A percentile compares a stretch with the other conserved stretches of the same genome.
These are phyloP conservation scores for Aspergillus ochraceoroseus DNA, from an alignment of 2,329 filamentous ascomycete genomes.

Conservation along the genomic window DNA sequence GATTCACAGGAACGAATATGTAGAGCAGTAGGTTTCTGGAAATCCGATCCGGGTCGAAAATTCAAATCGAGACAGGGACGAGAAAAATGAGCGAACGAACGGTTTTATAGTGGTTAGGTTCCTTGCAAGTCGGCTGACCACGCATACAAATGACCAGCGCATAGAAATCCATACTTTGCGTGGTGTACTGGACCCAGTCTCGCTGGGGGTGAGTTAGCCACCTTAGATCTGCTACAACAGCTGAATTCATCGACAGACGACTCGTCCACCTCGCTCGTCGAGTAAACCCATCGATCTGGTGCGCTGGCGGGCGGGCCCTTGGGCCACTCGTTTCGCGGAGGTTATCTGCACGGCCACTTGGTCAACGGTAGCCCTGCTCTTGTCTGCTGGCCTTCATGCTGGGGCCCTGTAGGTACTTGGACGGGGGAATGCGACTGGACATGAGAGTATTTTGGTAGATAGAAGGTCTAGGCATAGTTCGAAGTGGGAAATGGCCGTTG, in stretches of 20 bases:
- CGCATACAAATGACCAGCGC: slow-evolving; percentile 26
- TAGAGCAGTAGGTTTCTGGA: background rate
- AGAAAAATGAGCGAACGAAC: slow-evolving; percentile 7
- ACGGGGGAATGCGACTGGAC: slow-evolving; percentile 9
- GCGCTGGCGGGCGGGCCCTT: slow-evolving; percentile 25
- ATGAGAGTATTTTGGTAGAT: slow-evolving; percentile 14
- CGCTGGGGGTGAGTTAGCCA: slow-evolving; percentile 18
- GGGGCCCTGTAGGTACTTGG: slow-evolving; percentile 21
- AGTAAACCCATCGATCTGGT: slow-evolving; percentile 9
- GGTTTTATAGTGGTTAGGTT: slow-evolving; percentile 8
- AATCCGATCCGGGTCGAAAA: slow-evolving; percentile 5
- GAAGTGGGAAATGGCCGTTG: slow-evolving; percentile 7
- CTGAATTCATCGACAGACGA: slow-evolving; percentile 16
- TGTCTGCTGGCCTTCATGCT: slow-evolving; percentile 14
- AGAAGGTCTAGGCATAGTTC: slow-evolving; percentile 10
- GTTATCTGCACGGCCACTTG: slow-evolving; percentile 27
- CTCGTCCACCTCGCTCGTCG: slow-evolving; percentile 12
- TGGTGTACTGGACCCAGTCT: slow-evolving; percentile 17
- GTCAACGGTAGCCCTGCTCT: slow-evolving; percentile 16
- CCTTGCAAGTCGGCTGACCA: slow-evolving; percentile 17
- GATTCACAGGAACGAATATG: slow-evolving; percentile 3
- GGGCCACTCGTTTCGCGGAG: slow-evolving; percentile 23
- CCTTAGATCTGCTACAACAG: slow-evolving; percentile 18
- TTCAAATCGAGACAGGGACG: background rate
- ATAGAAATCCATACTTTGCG: slow-evolving; percentile 18